These are phyloP conservation scores for Pterulicium gracile DNA, from an alignment of 1,284 basidiomycete genomes.

Conservation along the genomic window DNA sequence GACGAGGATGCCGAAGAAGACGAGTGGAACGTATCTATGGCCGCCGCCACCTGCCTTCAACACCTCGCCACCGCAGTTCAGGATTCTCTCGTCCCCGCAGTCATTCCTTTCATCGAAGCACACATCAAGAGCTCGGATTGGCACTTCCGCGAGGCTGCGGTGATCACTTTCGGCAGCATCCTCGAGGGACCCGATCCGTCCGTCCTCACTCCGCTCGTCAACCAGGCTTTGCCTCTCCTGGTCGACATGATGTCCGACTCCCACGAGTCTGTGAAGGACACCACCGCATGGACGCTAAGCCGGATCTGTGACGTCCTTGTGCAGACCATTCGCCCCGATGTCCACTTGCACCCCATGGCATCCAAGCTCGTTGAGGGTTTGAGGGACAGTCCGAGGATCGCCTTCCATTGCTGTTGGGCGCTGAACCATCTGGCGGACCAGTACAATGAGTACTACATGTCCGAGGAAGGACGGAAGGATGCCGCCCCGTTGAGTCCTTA, in stretches of 20 bases:
- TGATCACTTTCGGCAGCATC: constrained; percentile 98
- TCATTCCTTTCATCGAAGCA: constrained; percentile 96
- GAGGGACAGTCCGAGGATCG: constrained; percentile 77
- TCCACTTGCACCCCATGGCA: constrained; percentile 80
- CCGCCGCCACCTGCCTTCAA: constrained; percentile 88
- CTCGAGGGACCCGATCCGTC: constrained; percentile 89
- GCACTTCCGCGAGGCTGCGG: constrained; percentile 92
- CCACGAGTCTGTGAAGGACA: constrained; percentile 88
- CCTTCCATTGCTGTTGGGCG: constrained; percentile 94
- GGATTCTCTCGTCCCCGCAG: constrained; percentile 84
- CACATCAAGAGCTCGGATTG: constrained; percentile 91
- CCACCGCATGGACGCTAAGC: constrained; percentile 96
- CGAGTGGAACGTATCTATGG: constrained; percentile 98
- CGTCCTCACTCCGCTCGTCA: constrained; percentile 84
- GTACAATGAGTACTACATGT: constrained; percentile 53
- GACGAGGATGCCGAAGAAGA: constrained; percentile 98
- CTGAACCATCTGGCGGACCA: constrained; percentile 93
- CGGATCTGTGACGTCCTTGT: constrained; percentile 91
- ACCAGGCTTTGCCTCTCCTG: constrained; percentile 88
- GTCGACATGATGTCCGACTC: constrained; percentile 93
- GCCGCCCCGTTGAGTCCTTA: constrained; percentile 75
- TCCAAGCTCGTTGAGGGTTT: constrained; percentile 79
- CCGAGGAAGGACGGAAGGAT: constrained; percentile 38
- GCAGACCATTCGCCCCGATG: constrained; percentile 80
- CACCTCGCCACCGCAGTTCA: constrained; percentile 87